Base-by-base conservation (phyloP, 208 protist genomes). In the Phytomonas francai region DNA sequence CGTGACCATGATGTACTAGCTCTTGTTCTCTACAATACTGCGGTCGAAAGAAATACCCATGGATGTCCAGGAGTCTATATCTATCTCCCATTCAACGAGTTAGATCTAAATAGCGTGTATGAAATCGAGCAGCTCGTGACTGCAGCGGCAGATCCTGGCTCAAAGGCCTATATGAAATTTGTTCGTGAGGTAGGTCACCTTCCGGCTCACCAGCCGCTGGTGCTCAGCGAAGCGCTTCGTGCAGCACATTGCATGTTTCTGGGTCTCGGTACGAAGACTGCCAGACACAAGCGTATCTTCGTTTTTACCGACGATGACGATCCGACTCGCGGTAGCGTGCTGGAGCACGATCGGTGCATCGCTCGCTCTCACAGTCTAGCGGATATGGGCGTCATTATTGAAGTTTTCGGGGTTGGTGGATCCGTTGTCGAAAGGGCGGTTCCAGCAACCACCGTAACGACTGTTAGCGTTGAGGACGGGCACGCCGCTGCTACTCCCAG, bases 251-350 rank as follows among this genome's bases (percentile, higher is more conserved):
- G 89, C 65, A 82, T 93, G 76, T 84, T 97, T 51, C 32, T 79
- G 0, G 63, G 57, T 27, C 29, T 85, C 19, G 68, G 59, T 27
- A 51, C 54, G 4, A 57, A 62, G 7, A 51, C 45, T 25, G 68
- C 89, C 32, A 74, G 67, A 32, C 77, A 83, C 67, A 74, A 81
- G 31, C 84, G 87, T 25, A 74, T 97, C 25, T 91, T 95, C 63
- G 66, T 95, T 59, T 97, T 97, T 67, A 97, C 91, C 39, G 81
- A 93, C 59, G 72, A 92, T 61, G 84, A 89, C 62, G 67, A 90
- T 65, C 91, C 91, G 29, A 84, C 76, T 29, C 28, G 61, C 3
- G 81, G 78, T 28, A 65, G 79, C 61, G n/a, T 49, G 4, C 25
- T 68, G 0, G 76, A 85, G 65, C 62, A 68, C 49, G 51, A 77